Conservation (phyloP, 2,329 filamentous ascomycete species). For the Alternaria solani region DNA sequence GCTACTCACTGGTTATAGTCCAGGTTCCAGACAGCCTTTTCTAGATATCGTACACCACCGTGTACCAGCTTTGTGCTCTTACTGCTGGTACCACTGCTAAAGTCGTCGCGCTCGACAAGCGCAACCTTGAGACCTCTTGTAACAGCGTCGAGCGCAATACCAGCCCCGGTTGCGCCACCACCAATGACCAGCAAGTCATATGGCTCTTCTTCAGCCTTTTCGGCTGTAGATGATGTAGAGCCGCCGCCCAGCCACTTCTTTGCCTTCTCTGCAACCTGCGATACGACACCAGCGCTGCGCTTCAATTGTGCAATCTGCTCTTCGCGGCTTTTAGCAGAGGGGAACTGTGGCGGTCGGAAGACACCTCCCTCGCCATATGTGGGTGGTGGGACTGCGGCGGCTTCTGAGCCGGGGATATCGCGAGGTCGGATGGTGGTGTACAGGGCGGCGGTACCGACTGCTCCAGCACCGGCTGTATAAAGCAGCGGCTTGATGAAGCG, state of each 20-base stretch:
- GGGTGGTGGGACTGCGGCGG: constrained; percentile 73
- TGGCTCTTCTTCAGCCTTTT: constrained; percentile 57
- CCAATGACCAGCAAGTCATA: constrained; percentile 84
- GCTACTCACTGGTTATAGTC: constrained; percentile 77
- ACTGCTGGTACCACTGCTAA: constrained; percentile 81
- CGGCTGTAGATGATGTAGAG: constrained; percentile 31
- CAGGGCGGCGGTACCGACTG: constrained; percentile 63
- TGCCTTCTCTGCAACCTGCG: constrained; percentile 41
- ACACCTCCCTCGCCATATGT: constrained; percentile 73
- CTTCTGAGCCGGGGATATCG: constrained; percentile 74
- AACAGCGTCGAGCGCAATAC: constrained; percentile 81
- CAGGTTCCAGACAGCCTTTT: constrained; percentile 86
- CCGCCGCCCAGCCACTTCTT: constrained; percentile 54
- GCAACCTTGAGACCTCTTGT: constrained; percentile 82
- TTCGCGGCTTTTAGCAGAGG: constrained; percentile 66
- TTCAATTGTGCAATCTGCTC: constrained; percentile 71
- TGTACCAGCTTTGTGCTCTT: constrained; percentile 90
- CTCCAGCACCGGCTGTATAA: constrained; percentile 65
- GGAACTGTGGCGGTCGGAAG: constrained; percentile 72
- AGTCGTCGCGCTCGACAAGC: constrained; percentile 83
- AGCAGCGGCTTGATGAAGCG: constrained; percentile 66
- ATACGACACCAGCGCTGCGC: constrained; percentile 57
- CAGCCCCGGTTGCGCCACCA: constrained; percentile 79
- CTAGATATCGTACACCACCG: constrained; percentile 82
- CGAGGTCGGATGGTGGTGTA: constrained; percentile 73